phyloP scores from a whole-genome alignment of 2,329 filamentous ascomycete genomes.

The Intubia oerlemansii region DNA sequence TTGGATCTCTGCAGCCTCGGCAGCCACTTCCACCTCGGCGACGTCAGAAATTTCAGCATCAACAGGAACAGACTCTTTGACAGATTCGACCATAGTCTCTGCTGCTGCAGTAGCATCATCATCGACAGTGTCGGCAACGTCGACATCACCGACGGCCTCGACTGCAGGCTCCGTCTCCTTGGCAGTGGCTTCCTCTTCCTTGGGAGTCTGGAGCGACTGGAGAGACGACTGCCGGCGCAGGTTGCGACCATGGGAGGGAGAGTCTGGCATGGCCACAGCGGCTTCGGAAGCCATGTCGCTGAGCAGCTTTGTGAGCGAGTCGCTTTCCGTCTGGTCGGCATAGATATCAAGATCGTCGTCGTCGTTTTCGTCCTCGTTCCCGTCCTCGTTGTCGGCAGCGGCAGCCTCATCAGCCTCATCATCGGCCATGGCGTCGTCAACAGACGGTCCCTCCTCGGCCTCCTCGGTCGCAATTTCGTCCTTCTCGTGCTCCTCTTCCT shows the following conservation, averaged over 20 bases:
- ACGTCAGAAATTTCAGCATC: no score
- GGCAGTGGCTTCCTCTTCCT: no score
- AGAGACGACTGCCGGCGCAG: no score
- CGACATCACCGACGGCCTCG: not conserved
- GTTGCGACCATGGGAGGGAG: not conserved
- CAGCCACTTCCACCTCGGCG: not conserved
- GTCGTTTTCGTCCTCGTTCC: no score
- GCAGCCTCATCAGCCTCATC: constrained; percentile 1
- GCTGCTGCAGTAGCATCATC: constrained; percentile 2
- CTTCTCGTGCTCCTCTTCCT: constrained; percentile 1
- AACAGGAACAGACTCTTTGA: no score
- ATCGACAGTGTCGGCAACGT: constrained; percentile 2
- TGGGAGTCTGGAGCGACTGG: no score
- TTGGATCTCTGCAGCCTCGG: not conserved
- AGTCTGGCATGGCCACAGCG: not conserved
- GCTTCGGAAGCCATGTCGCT: constrained; percentile 6
- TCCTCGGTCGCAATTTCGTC: not conserved
- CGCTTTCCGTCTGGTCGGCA: constrained; percentile 5
- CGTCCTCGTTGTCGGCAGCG: not conserved
- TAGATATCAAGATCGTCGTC: constrained; percentile 8
- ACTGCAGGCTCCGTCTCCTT: no score
- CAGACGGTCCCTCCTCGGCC: constrained; percentile 3
- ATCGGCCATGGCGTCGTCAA: constrained; percentile 4
- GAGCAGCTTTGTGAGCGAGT: constrained; percentile 7
- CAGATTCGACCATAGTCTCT: not conserved